phyloP scores from a whole-genome alignment of 2,329 filamentous ascomycete genomes.

The Dothideomycetidae sp. region DNA sequence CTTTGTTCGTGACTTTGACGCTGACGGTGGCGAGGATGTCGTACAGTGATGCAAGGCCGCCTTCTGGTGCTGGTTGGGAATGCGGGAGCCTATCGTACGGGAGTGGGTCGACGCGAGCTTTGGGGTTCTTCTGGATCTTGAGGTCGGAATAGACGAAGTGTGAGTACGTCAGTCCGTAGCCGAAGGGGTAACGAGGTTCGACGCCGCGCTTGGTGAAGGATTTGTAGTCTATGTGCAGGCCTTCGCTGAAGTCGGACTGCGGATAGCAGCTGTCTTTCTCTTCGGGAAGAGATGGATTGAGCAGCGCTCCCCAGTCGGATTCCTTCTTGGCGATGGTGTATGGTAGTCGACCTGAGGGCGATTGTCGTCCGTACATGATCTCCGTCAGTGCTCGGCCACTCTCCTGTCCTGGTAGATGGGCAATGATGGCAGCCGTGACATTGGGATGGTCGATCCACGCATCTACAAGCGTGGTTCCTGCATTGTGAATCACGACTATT shows the following conservation, averaged over 20 bases:
- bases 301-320: conserved; percentile 39
- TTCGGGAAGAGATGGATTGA: conserved; percentile 18
- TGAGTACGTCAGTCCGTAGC: conserved; percentile 26
- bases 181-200: conserved; percentile 23
- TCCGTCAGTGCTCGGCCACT: conserved; percentile 42
- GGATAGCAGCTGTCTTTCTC: conserved; percentile 11
- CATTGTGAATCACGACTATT: conserved; percentile 51
- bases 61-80: conserved; percentile 19
- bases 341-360: conserved; percentile 44
- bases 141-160: conserved; percentile 22
- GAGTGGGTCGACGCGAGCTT: conserved; percentile 13
- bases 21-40: conserved; percentile 36
- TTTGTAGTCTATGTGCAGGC: conserved; percentile 26
- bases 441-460: conserved; percentile 49
- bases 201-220: conserved; percentile 20
- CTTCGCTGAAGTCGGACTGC: conserved; percentile 20
- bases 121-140: conserved; percentile 17
- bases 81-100: conserved; percentile 11
- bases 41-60: conserved; percentile 28
- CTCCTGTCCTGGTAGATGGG: conserved; percentile 51
- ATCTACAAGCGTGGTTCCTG: conserved; percentile 46
- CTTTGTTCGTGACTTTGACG: conserved; percentile 38
- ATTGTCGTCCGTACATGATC: conserved; percentile 43
- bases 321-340: conserved; percentile 47
- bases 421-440: conserved; percentile 49